Base-by-base conservation (phyloP, 2,329 filamentous ascomycete species). In the Ceratocystis lukuohia region DNA sequence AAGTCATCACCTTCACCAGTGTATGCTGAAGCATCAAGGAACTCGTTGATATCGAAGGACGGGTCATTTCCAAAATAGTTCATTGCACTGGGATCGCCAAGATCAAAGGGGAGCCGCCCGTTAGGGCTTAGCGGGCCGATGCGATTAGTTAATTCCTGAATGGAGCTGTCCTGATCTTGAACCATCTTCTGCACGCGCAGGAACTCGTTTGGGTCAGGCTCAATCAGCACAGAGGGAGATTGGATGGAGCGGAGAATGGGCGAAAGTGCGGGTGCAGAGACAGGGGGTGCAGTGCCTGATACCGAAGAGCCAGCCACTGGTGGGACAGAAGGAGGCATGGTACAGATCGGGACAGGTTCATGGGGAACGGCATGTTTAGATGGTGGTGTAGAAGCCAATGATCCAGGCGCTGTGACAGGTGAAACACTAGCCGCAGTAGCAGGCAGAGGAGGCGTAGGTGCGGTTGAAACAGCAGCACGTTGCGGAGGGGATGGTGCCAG, bases 61-160 rank as follows among this genome's bases (percentile, higher is more conserved):
- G 71, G 72, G 20, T 71, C 70, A 25, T 69, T 65, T 57, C 33
- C 33, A 48, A 73, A 74, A 65, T 74, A 75, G 15, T 69, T 69
- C 6, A 67, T 68, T 17, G 65, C 66, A 33, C 73, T 74, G 22
- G 70, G 67, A 2, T 81, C 79, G 30, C 78, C 78, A 1, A 94
- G 74, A 3, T 89, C 89, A 1, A 68, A 68, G 10, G 90, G 88
- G 45, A 96, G 89, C 17, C 83, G 82, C 3, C 90, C 91, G 0
- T 84, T 89, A 0, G 91, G 91, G 71, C 87, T 92, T 12, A 96
- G 80, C 0, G 91, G 91, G 5, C 88, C 86, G 6, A 96, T 80
- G 17, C 91, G 78, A 66, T 84, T 85, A 64, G 85, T 85, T 8
- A 96, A 79, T 67, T 89, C 85, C 69, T 89, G 84, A 1, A 96